Conservation (phyloP, 805 yeast genomes). For the Candida ovalis region DNA sequence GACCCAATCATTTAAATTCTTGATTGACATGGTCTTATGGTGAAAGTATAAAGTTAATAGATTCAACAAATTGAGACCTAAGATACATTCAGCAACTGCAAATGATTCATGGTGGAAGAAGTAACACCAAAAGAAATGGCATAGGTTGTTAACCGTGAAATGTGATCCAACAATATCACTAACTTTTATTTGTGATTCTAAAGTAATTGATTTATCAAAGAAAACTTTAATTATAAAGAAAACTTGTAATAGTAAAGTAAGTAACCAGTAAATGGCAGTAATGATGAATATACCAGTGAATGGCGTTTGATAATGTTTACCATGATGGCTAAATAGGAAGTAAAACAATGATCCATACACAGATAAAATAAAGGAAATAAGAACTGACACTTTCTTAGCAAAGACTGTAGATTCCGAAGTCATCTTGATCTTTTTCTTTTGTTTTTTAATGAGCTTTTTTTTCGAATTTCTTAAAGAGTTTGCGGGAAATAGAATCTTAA, state of each 20-base stretch:
- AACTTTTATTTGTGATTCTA: constrained; percentile 28
- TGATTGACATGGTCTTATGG: constrained; percentile 56
- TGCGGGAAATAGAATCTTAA: too few relatives aligned
- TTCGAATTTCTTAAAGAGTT: too few relatives aligned
- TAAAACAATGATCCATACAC: constrained; percentile 53
- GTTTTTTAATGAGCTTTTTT: too few relatives aligned
- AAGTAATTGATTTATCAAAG: constrained; percentile 22
- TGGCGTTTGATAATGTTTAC: constrained; percentile 54
- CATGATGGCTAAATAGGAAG: constrained; percentile 51
- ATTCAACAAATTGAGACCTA: constrained; percentile 58
- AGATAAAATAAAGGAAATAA: constrained; percentile 53
- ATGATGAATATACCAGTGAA: constrained; percentile 56
- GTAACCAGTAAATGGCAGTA: constrained; percentile 53
- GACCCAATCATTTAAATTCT: constrained; percentile 49
- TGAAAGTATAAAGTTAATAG: constrained; percentile 50
- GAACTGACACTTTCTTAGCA: constrained; percentile 38
- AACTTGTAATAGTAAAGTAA: constrained; percentile 50
- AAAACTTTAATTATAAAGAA: constrained; percentile 43
- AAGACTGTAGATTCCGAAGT: constrained; percentile 13
- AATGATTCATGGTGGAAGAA: constrained; percentile 59
- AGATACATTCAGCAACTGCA: constrained; percentile 53
- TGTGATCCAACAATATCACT: constrained; percentile 51
- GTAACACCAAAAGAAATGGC: constrained; percentile 60
- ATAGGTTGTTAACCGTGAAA: constrained; percentile 57
- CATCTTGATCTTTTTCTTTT: constrained; percentile 5